These are phyloP conservation scores for Aethionema arabicum DNA, from an alignment of 345 rosid genomes.

Conservation along the genomic window DNA sequence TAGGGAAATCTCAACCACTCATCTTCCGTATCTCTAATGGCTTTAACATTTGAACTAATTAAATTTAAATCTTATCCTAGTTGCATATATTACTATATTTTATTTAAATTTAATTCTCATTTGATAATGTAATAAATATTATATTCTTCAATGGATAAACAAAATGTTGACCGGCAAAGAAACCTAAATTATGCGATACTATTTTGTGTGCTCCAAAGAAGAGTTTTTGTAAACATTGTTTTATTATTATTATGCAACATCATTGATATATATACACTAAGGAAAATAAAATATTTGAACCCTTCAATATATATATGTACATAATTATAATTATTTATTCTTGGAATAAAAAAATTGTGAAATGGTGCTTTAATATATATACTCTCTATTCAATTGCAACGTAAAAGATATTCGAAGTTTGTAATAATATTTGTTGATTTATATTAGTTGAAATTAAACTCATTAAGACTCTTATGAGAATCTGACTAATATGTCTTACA, in stretches of 20 bases:
- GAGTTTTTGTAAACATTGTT: not conserved
- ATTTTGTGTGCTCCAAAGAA: not conserved
- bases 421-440: too few relatives aligned
- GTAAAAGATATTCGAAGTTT: too few relatives aligned
- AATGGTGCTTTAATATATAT: too few relatives aligned
- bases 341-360: too few relatives aligned
- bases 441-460: too few relatives aligned
- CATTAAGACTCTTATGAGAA: too few relatives aligned
- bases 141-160: not conserved
- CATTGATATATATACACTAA: not conserved
- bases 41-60: not conserved
- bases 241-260: not conserved
- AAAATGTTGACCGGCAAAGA: not conserved
- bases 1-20: slow-evolving; percentile 26
- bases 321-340: too few relatives aligned
- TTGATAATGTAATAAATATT: not conserved
- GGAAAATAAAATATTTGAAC: not conserved
- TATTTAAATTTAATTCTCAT: not conserved
- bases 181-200: slow-evolving; percentile 2
- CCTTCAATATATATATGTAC: too few relatives aligned
- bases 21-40: slow-evolving; percentile 6
- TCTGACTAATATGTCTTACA: too few relatives aligned
- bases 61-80: not conserved
- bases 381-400: too few relatives aligned
- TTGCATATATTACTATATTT: not conserved